Evolutionary conservation across 305 asterid genomes (phyloP).

Genomic region (Fraxinus dipetala): DNA sequence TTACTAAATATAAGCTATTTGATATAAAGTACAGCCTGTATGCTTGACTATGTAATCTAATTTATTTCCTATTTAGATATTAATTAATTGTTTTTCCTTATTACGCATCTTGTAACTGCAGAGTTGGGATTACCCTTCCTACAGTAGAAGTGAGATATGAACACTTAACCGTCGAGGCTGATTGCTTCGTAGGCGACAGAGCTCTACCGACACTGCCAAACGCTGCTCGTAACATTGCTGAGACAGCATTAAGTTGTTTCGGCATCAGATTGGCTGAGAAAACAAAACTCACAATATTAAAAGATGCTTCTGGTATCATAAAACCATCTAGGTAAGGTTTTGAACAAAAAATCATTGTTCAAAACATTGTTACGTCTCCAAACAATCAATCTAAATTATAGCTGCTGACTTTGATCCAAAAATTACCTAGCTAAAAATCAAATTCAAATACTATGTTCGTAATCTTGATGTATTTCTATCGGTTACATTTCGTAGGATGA

Average conservation of each 20-base stretch:
- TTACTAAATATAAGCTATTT: neutral
- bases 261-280: constrained; percentile 34
- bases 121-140: neutral
- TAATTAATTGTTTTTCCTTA: neutral
- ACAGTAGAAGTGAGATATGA: neutral
- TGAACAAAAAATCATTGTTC: neutral
- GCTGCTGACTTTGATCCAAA: neutral
- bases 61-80: neutral
- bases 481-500: constrained; percentile 37
- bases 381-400: neutral
- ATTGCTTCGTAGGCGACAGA: neutral
- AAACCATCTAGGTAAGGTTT: constrained; percentile 43
- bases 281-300: constrained; percentile 36
- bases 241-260: neutral
- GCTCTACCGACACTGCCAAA: neutral
- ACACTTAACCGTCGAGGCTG: neutral
- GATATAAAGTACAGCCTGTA: neutral
- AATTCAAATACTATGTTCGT: neutral
- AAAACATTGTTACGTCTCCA: neutral
- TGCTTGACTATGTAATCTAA: neutral
- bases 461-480: neutral
- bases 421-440: neutral
- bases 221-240: neutral
- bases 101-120: neutral
- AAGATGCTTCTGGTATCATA: constrained; percentile 44